These are phyloP conservation scores for Pseudozyma flocculosa DNA, from an alignment of 1,284 basidiomycete genomes.

Conservation along the genomic window DNA sequence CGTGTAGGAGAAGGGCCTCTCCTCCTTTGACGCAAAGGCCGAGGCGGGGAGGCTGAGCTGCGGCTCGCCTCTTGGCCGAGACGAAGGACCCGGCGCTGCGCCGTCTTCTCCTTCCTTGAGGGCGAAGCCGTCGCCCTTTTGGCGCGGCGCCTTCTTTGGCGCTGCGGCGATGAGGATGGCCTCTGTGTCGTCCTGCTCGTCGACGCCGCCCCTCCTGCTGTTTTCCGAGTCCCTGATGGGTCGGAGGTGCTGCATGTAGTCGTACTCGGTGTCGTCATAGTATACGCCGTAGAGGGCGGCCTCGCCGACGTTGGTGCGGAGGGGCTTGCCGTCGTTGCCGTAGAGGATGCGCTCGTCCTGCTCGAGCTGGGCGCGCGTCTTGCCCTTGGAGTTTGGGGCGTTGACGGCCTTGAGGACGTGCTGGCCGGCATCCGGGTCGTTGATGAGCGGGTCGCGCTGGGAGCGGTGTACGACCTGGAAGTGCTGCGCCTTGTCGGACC, in stretches of 20 bases:
- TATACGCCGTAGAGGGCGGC: constrained; percentile 88
- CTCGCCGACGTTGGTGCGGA: constrained; percentile 68
- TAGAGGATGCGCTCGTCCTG: constrained; percentile 64
- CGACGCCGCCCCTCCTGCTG: constrained; percentile 44
- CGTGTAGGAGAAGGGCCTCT: constrained; percentile 31
- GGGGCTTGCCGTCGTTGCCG: constrained; percentile 57
- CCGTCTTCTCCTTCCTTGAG: constrained; percentile 22
- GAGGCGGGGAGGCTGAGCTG: constrained; percentile 68
- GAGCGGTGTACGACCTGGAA: constrained; percentile 97
- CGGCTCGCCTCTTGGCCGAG: neutral
- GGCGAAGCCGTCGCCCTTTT: constrained; percentile 21
- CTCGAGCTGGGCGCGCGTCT: constrained; percentile 75
- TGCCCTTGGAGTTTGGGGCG: constrained; percentile 67
- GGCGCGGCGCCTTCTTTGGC: constrained; percentile 29
- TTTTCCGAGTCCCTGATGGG: constrained; percentile 48
- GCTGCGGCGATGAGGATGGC: constrained; percentile 34
- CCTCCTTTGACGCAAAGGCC: constrained; percentile 38
- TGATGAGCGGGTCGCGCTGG: constrained; percentile 89
- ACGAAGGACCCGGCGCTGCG: constrained; percentile 7
- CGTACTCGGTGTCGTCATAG: constrained; percentile 96
- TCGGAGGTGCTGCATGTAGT: constrained; percentile 94
- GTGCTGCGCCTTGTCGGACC: constrained; percentile 81
- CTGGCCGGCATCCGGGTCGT: constrained; percentile 84
- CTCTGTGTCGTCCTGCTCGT: constrained; percentile 46
- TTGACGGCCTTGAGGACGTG: constrained; percentile 84